phyloP scores from a whole-genome alignment of 1,284 basidiomycete species.

The Cutaneotrichosporon sp. region DNA sequence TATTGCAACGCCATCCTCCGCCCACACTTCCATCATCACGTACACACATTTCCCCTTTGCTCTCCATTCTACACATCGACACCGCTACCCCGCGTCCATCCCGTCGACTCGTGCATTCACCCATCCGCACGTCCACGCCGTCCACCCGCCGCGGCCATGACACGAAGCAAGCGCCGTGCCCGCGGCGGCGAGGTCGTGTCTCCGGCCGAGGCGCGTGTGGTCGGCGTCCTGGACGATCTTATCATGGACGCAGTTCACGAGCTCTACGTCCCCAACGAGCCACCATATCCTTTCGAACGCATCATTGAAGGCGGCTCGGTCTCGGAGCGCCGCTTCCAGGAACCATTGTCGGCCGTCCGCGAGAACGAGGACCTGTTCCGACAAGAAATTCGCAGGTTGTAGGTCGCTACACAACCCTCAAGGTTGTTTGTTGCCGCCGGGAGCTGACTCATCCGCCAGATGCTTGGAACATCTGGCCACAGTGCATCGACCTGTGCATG shows the following conservation, averaged over 20 bases:
- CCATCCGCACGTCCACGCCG: neutral
- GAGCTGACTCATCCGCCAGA: neutral
- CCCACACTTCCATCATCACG: too few relatives aligned
- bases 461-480: neutral
- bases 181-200: slow-evolving; percentile 1
- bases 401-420: neutral
- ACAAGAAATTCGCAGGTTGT: slow-evolving; percentile 3
- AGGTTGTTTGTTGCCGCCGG: neutral
- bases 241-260: slow-evolving; percentile 3
- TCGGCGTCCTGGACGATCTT: slow-evolving; percentile 8
- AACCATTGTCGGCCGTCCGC: neutral
- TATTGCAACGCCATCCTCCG: too few relatives aligned
- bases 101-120: too few relatives aligned
- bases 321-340: neutral
- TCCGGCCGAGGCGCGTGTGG: slow-evolving; percentile 3
- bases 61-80: too few relatives aligned
- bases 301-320: slow-evolving; percentile 4
- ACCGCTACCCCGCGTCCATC: neutral
- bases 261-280: neutral
- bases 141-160: neutral
- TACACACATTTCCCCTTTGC: too few relatives aligned
- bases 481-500: neutral
- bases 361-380: slow-evolving; percentile 1
- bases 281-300: slow-evolving; percentile 4
- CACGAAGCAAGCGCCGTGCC: too few relatives aligned